Conservation (phyloP, 1,284 basidiomycete species). For the Vanrija pseudolonga region DNA sequence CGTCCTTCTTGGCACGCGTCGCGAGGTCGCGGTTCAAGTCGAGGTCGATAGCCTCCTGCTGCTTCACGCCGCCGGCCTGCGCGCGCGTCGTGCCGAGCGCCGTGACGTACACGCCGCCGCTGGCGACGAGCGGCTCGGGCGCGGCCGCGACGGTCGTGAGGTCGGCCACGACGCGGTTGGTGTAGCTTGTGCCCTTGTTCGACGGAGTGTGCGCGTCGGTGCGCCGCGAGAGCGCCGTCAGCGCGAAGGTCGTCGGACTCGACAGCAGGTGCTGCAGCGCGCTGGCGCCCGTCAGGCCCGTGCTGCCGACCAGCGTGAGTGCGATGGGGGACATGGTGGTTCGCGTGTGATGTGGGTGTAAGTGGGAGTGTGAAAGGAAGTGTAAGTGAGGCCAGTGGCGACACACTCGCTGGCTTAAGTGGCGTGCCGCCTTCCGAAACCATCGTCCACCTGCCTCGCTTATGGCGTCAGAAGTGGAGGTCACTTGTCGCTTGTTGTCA, state of each 20-base stretch:
- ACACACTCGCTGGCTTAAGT: no score
- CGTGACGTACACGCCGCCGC: slow-evolving; percentile 31
- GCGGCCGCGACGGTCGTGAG: slow-evolving; percentile 18
- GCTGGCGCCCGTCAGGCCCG: slow-evolving; percentile 43
- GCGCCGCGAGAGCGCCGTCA: slow-evolving; percentile 42
- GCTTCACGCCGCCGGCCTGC: slow-evolving; percentile 29
- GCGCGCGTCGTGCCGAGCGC: slow-evolving; percentile 44
- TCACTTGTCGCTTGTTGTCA: no score
- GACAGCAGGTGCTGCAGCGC: slow-evolving; percentile 30
- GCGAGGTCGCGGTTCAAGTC: slow-evolving; percentile 41
- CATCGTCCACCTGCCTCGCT: no score
- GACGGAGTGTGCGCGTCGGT: slow-evolving; percentile 6
- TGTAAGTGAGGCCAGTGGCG: no score
- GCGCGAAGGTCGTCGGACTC: slow-evolving; percentile 26
- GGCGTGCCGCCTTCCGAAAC: no score
- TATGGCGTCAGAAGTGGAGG: no score
- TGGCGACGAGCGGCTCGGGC: slow-evolving; percentile 10
- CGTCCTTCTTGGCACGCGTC: slow-evolving; percentile 37
- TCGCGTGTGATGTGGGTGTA: not conserved
- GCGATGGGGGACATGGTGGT: slow-evolving; percentile 13
- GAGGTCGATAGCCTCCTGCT: slow-evolving; percentile 36
- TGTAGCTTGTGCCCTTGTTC: slow-evolving; percentile 20
- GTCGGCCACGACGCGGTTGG: slow-evolving; percentile 25
- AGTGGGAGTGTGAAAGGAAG: not conserved
- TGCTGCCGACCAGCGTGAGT: slow-evolving; percentile 43